Base-by-base conservation (phyloP, 2,329 filamentous ascomycete genomes). In the Colletotrichum simmondsii region DNA sequence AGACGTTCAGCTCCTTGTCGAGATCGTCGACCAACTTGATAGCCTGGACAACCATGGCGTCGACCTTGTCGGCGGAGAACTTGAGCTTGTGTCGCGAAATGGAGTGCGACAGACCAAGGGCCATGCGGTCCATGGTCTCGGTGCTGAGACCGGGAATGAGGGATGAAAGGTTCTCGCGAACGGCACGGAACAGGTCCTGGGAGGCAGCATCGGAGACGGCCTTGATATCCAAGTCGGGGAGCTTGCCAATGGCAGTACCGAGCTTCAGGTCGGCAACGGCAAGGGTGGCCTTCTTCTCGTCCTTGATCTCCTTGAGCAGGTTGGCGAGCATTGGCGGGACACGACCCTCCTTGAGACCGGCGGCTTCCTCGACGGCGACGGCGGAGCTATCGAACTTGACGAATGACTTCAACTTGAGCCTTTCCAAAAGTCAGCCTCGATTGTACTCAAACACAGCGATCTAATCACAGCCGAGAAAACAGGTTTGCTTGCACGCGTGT, bases 21-120 rank as follows among this genome's bases (percentile, higher is more conserved):
- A 99, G 87, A 76, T 99, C 97, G 81, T 99, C 97, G 59, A 99
- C 89, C 64, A 98, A 91, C 76, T 93, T 93, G 81, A 99, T 97
- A 70, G 95, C 95, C 86, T 99, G 97, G 71, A 99, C 95, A 81
- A 99, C 98, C 97, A 99, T 99, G 64, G 97, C 97, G 82, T 99
- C 97, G 77, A 99, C 96, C 89, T 99, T 99, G 82, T 99, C 95
- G 70, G 96, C 93, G 10, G 95, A 98, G 86, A 99, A 99, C 88
- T 98, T 98, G 81, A 99, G 92, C 89, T 98, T 98, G 87, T 99
- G 95, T 76, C 95, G 93, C 60, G 96, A 97, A 80, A 99, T 92
- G 69, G 95, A 98, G 87, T 99, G 97, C 46, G 96, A 97, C 63
- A 99, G 92, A 91, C 97, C 97, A 73, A 99, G 90, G 28, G 94